Conservation (phyloP, 1,139 yeast species). For the Pichia sp. region DNA sequence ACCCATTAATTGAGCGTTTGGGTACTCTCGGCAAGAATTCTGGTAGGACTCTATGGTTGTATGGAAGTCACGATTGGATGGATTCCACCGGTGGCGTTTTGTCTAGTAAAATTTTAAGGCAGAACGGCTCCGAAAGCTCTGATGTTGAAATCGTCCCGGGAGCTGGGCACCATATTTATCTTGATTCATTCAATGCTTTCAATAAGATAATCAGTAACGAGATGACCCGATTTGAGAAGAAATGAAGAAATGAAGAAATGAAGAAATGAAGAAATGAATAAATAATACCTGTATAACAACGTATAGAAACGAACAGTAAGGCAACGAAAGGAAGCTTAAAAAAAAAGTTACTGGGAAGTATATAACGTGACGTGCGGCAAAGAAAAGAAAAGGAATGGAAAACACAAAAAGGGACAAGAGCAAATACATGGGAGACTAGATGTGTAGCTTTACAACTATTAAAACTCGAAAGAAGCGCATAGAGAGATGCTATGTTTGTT, state of each 20-base stretch:
- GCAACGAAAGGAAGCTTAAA: not conserved
- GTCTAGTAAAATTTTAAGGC: conserved; percentile 23
- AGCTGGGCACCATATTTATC: conserved; percentile 66
- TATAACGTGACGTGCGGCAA: not conserved
- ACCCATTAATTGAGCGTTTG: conserved; percentile 44
- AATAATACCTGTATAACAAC: not conserved
- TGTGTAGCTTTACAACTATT: too few species aligned
- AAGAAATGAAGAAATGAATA: not conserved
- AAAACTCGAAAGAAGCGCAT: too few species aligned
- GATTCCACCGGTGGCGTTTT: conserved; percentile 47
- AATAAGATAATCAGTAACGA: conserved; percentile 40
- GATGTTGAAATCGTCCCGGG: conserved; percentile 36
- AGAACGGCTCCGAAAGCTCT: conserved; percentile 18
- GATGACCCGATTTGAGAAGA: conserved; percentile 27
- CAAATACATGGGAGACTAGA: too few species aligned
- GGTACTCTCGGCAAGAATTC: conserved; percentile 22
- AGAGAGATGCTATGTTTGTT: too few species aligned
- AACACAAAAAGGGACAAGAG: too few species aligned
- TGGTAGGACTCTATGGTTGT: conserved; percentile 51
- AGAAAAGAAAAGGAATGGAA: too few species aligned
- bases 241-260: not conserved
- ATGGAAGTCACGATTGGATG: conserved; percentile 79
- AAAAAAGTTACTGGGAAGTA: not conserved
- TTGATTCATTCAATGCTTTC: conserved; percentile 49
- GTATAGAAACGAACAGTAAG: not conserved